Evolutionary conservation across 345 rosid species (phyloP).

Genomic region (Lumnitzera littorea): DNA sequence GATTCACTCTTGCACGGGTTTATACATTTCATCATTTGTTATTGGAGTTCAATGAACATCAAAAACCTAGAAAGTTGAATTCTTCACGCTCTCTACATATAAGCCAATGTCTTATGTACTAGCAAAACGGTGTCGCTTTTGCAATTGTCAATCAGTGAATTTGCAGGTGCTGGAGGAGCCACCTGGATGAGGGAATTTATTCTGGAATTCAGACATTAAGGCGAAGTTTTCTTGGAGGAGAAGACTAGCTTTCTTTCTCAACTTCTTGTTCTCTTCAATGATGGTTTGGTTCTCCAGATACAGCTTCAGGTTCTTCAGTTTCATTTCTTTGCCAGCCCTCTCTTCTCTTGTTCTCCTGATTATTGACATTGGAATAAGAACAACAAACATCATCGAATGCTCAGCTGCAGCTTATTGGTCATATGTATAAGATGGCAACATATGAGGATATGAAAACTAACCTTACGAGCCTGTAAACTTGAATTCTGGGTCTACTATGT

Average conservation of each 20-base stretch:
- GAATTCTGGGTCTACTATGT: neutral
- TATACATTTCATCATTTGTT: too few relatives aligned
- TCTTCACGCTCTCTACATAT: too few relatives aligned
- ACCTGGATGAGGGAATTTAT: neutral
- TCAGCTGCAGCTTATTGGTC: neutral
- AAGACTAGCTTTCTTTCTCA: neutral
- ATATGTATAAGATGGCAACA: neutral
- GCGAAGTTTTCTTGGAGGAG: neutral
- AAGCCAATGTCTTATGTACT: too few relatives aligned
- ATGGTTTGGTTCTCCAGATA: neutral
- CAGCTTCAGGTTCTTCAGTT: slow-evolving; percentile 1
- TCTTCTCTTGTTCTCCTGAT: neutral
- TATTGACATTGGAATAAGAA: too few relatives aligned
- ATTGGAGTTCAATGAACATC: too few relatives aligned
- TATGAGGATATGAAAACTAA: neutral
- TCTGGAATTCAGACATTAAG: neutral
- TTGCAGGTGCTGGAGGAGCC: too few relatives aligned
- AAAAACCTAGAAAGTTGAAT: too few relatives aligned
- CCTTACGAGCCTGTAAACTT: neutral
- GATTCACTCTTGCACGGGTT: too few relatives aligned
- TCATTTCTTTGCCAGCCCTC: neutral
- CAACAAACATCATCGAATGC: too few relatives aligned
- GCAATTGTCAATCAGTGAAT: too few relatives aligned
- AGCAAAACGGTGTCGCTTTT: too few relatives aligned
- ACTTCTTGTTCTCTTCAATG: slow-evolving; percentile 2